These are phyloP conservation scores for Hypsizygus ulmarius DNA, from an alignment of 1,284 basidiomycete species.

Conservation along the genomic window DNA sequence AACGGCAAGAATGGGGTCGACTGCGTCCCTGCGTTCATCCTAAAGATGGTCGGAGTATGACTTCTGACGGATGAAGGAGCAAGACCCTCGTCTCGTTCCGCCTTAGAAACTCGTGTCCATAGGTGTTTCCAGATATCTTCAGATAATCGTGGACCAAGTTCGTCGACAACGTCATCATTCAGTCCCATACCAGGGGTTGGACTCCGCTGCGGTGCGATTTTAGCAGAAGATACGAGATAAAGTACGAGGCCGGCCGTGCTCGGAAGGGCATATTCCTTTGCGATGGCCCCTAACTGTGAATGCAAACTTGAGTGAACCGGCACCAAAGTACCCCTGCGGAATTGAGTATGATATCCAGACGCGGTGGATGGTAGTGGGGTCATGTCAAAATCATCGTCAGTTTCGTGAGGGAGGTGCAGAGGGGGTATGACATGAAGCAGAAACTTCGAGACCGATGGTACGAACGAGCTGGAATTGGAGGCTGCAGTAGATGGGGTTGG, in stretches of 20 bases:
- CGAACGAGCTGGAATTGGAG: conserved; percentile 30
- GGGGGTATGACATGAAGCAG: conserved; percentile 79
- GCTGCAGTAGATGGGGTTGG: conserved; percentile 53
- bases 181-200: conserved; percentile 10
- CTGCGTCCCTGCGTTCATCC: conserved; percentile 36
- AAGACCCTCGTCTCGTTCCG: conserved; percentile 57
- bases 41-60: conserved; percentile 36
- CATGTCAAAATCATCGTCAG: conserved; percentile 45
- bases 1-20: conserved; percentile 45
- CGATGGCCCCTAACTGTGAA: conserved; percentile 73
- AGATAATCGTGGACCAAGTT: conserved; percentile 73
- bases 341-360: conserved; percentile 74
- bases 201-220: conserved; percentile 26
- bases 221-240: conserved; percentile 57
- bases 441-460: conserved; percentile 55
- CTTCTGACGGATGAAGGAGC: conserved; percentile 35
- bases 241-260: conserved; percentile 75
- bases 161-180: conserved; percentile 37
- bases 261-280: conserved; percentile 84
- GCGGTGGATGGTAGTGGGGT: conserved; percentile 52
- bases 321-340: conserved; percentile 72
- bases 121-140: conserved; percentile 83
- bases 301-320: conserved; percentile 71
- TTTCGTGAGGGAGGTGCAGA: conserved; percentile 58
- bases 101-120: conserved; percentile 68